These are phyloP conservation scores for Thuja plicata DNA, from an alignment of 83 land plant genomes.

Conservation along the genomic window DNA sequence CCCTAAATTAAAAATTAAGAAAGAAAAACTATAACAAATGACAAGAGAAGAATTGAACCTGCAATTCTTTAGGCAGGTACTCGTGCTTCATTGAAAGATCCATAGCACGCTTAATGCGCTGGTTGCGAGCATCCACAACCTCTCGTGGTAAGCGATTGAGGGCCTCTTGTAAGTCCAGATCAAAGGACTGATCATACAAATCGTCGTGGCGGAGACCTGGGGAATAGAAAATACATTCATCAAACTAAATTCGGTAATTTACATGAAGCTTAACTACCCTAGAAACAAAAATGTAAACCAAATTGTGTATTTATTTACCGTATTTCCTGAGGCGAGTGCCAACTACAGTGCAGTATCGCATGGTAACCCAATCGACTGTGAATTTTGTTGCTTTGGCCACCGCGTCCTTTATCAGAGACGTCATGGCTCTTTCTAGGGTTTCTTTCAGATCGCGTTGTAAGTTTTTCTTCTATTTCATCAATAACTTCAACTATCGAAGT, in stretches of 20 bases:
- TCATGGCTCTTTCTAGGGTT: neutral
- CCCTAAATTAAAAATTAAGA: neutral
- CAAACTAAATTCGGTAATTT: neutral
- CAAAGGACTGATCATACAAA: slow-evolving; percentile 70
- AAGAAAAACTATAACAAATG: neutral
- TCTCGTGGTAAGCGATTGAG: slow-evolving; percentile 72
- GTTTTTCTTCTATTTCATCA: too few species aligned
- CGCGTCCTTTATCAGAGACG: neutral
- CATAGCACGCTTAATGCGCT: slow-evolving; percentile 93
- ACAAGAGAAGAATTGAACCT: slow-evolving; percentile 41
- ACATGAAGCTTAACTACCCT: neutral
- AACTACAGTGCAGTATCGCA: slow-evolving; percentile 31
- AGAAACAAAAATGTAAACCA: neutral
- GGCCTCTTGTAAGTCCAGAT: slow-evolving; percentile 87
- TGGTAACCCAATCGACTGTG: slow-evolving; percentile 23
- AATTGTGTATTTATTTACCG: slow-evolving; percentile 5
- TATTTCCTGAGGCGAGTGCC: slow-evolving; percentile 36
- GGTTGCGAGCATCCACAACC: slow-evolving; percentile 78
- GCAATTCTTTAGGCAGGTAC: slow-evolving; percentile 72
- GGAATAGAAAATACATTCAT: neutral
- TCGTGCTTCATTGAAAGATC: slow-evolving; percentile 88
- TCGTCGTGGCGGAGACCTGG: slow-evolving; percentile 88
- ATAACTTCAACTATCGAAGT: too few species aligned
- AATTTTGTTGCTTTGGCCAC: neutral
- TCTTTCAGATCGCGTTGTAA: neutral